These are phyloP conservation scores for Podaxis sp. DNA, from an alignment of 768 basidiomycete genomes.

Conservation along the genomic window DNA sequence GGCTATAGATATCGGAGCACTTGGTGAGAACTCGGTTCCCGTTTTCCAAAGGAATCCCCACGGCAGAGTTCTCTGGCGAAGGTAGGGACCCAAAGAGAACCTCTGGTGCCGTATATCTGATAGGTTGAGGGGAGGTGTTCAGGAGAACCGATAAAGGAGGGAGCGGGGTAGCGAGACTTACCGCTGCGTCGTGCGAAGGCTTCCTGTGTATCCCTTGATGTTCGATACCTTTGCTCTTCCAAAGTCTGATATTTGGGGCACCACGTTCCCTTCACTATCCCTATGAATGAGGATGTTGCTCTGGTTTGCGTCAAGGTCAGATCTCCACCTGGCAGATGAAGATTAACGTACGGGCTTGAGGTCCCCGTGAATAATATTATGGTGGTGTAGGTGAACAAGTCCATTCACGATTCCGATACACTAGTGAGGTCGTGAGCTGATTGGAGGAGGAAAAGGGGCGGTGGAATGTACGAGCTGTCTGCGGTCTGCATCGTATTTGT, in stretches of 20 bases:
- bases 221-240: slow-evolving; percentile 3
- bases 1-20: slow-evolving; percentile 2
- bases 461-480: background rate
- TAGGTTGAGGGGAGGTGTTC: background rate
- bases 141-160: background rate
- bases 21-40: background rate
- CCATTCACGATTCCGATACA: background rate
- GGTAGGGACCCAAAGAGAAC: background rate
- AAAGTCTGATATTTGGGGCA: slow-evolving; percentile 6
- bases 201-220: background rate
- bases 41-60: background rate
- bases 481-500: background rate
- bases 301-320: background rate
- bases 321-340: background rate
- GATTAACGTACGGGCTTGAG: slow-evolving; percentile 1
- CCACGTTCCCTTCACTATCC: background rate
- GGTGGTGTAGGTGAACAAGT: slow-evolving; percentile 4
- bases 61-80: background rate
- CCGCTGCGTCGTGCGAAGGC: background rate
- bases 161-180: background rate
- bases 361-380: slow-evolving; percentile 8
- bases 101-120: slow-evolving; percentile 5
- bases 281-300: background rate
- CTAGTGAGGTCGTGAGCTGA: background rate
- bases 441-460: background rate